phyloP scores from a whole-genome alignment of 2,329 filamentous ascomycete species.

The Zopfia rhizophila region DNA sequence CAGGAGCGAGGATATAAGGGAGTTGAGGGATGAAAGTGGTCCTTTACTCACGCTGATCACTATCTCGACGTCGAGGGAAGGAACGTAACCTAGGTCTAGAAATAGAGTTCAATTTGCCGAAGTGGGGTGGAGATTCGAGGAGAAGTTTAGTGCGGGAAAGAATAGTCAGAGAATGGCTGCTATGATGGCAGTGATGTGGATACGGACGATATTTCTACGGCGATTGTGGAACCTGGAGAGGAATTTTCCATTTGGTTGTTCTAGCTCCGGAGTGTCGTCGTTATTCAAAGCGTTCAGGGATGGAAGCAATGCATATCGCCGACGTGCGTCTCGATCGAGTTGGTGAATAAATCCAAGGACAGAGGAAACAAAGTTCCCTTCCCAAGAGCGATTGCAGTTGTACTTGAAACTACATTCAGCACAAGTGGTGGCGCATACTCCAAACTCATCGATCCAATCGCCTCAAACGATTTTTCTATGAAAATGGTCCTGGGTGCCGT shows the following conservation, averaged over 20 bases:
- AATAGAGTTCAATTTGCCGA: not conserved
- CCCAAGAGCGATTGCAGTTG: slow-evolving; percentile 17
- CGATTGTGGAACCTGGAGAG: too few species aligned
- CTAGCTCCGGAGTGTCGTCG: too few species aligned
- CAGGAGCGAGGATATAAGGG: slow-evolving; percentile 33
- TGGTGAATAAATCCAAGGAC: too few species aligned
- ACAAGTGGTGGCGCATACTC: slow-evolving; percentile 10
- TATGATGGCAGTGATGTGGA: not conserved
- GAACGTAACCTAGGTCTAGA: slow-evolving; percentile 34
- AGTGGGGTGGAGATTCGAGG: not conserved
- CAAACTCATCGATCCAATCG: not conserved
- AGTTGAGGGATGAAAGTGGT: slow-evolving; percentile 31
- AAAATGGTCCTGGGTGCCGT: not conserved
- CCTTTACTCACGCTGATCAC: slow-evolving; percentile 54
- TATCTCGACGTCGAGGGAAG: slow-evolving; percentile 38
- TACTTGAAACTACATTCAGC: slow-evolving; percentile 16
- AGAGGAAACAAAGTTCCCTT: slow-evolving; percentile 24
- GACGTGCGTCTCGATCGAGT: too few species aligned
- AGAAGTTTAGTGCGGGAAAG: not conserved
- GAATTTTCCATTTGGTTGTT: too few species aligned
- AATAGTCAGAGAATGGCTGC: not conserved
- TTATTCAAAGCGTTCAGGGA: too few species aligned
- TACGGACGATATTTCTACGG: too few species aligned
- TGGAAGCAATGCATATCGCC: too few species aligned
- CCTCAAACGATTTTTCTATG: not conserved